phyloP scores from a whole-genome alignment of 192 early-diverging fungal species.

The Coemansia sp. region DNA sequence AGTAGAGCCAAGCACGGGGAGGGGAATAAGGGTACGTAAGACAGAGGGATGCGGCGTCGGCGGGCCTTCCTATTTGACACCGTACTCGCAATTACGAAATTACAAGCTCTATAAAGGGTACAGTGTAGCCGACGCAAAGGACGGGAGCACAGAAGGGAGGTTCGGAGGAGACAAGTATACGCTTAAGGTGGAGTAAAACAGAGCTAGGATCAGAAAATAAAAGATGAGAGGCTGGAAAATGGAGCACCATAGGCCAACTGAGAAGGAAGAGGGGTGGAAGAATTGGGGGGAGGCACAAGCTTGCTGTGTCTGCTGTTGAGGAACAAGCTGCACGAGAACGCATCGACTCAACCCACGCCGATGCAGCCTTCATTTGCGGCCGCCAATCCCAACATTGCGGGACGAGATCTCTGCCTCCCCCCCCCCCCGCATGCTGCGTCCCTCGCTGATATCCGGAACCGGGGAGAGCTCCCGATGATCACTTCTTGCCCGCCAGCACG shows the following conservation, averaged over 20 bases:
- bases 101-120: neutral
- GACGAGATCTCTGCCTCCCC: no score
- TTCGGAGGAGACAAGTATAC: conserved; percentile 4
- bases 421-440: neutral
- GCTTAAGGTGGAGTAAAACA: conserved; percentile 2
- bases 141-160: neutral
- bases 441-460: neutral
- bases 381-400: neutral
- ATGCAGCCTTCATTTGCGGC: neutral
- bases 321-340: neutral
- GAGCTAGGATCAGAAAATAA: conserved; percentile 16
- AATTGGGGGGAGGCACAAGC: neutral
- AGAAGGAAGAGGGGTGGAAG: conserved; percentile 1
- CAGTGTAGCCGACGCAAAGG: conserved; percentile 7
- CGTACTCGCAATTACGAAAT: conserved; percentile 2
- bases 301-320: neutral
- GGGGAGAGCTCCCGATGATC: neutral
- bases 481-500: neutral
- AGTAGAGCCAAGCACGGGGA: neutral
- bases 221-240: conserved; percentile 6
- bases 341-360: neutral
- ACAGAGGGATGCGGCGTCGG: neutral
- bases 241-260: conserved; percentile 2
- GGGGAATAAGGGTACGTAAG: neutral
- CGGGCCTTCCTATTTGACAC: neutral